phyloP scores from a whole-genome alignment of 2,329 filamentous ascomycete genomes.

The Clarireedia paspali region DNA sequence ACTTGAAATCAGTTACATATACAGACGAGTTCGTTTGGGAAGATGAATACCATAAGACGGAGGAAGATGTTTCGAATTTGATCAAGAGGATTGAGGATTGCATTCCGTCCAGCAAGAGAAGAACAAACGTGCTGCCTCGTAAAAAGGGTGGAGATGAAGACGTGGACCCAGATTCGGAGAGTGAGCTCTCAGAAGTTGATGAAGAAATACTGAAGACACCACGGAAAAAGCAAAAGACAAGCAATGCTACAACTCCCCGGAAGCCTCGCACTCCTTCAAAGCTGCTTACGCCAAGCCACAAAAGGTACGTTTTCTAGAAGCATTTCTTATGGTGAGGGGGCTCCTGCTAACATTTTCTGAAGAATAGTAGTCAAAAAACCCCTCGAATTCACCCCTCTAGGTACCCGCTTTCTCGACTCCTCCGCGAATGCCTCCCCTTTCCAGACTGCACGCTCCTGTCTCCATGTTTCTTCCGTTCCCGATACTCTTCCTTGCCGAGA shows the following conservation, averaged over 20 bases:
- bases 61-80: constrained; percentile 21
- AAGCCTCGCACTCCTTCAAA: constrained; percentile 34
- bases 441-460: constrained; percentile 75
- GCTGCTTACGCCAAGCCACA: constrained; percentile 54
- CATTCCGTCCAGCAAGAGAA: constrained; percentile 63
- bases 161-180: constrained; percentile 15
- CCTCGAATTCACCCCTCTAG: constrained; percentile 91
- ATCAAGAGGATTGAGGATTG: constrained; percentile 49
- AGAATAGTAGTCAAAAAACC: constrained; percentile 73
- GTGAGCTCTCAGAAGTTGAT: constrained; percentile 16
- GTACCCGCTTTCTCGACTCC: constrained; percentile 75
- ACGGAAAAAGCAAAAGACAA: constrained; percentile 46
- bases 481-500: constrained; percentile 85
- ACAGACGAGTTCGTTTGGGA: constrained; percentile 93
- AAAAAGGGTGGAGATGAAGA: constrained; percentile 20
- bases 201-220: constrained; percentile 37
- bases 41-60: constrained; percentile 54
- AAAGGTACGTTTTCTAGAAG: constrained; percentile 36
- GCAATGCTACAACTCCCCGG: constrained; percentile 29
- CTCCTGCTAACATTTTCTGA: background rate
- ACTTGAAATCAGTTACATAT: constrained; percentile 80
- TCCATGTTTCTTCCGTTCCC: constrained; percentile 92
- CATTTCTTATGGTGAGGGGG: background rate
- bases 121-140: constrained; percentile 7
- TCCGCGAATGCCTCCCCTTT: constrained; percentile 77